Base-by-base conservation (phyloP, 345 rosid species). In the Firmiana major region DNA sequence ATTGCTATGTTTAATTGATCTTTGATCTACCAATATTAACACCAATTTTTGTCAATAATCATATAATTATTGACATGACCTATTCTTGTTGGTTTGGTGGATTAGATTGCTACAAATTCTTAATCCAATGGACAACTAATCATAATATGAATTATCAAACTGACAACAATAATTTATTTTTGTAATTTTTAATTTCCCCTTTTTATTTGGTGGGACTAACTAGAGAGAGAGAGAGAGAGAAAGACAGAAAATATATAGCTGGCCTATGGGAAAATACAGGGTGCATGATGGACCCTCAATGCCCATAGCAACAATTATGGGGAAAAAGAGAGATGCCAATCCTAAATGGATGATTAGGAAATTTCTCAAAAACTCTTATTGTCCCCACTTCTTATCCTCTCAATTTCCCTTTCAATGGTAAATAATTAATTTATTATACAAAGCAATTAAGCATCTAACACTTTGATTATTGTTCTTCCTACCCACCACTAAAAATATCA, bases 171-270 rank as follows among this genome's bases (percentile, higher is more conserved):
- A 55, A 73, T 57, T 36, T 45, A 51, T 4, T 31, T 4, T 19
- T 22, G 9, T 43, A 64, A 19, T 42, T 67, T 10, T 42, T 43
- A 40, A 4, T 42, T 21, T 43, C 34, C 53, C 54, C 34, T 5
- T 67, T 22, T 43, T 22, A 0, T 11, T 71, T 51, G 26, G 42
- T 9, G 36, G 62, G 62, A 19, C 51, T 71, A 51, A 51, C 45
- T 17, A 17, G 10, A 12, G 2, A 45, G 24, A 21, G 66, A 8
- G 31, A 51, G 66, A 8, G 31, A 51, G 75, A 77, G 31, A 59
- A 42, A 16, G 81, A 80, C 83, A 67, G 74, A 73, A 72, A 57
- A 81, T 63, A 17, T 74, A 48, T 59, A 77, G 84, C 76, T 76
- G 86, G 79, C 75, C 24, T 28, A 31, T n/a, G 26, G 7, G 58